These are phyloP conservation scores for Axilococcus clingmanii DNA, from an alignment of 139 green algal genomes.

Conservation along the genomic window DNA sequence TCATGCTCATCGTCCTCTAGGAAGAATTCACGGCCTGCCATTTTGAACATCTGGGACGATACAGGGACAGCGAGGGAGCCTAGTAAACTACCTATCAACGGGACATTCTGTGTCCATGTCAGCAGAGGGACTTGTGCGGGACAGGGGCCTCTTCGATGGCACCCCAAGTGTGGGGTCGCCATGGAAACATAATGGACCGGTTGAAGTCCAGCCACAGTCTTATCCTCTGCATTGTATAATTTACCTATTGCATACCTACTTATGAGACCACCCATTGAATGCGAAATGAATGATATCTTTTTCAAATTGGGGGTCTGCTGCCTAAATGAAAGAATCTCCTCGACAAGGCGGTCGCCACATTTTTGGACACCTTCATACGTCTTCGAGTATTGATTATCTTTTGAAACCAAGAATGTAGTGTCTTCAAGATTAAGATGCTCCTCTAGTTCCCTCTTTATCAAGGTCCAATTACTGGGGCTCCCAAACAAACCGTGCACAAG, in stretches of 20 bases:
- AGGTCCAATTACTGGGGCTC: too few species aligned
- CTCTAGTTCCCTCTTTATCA: too few species aligned
- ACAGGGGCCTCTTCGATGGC: constrained; percentile 17
- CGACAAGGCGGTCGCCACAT: constrained; percentile 60
- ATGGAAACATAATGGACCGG: constrained; percentile 68
- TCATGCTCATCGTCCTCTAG: constrained; percentile 19
- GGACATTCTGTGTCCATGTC: constrained; percentile 1
- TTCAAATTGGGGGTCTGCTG: constrained; percentile 33
- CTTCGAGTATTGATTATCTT: constrained; percentile 25
- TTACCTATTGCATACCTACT: constrained; percentile 25
- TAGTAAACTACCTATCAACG: background rate
- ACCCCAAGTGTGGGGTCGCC: constrained; percentile 74
- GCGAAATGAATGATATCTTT: constrained; percentile 55
- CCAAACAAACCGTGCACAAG: too few species aligned
- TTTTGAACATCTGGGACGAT: background rate
- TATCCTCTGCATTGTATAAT: constrained; percentile 38
- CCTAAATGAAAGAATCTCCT: constrained; percentile 50
- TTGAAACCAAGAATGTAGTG: too few species aligned
- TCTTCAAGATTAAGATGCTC: too few species aligned
- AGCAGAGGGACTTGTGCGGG: constrained; percentile 45
- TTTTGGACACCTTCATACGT: constrained; percentile 72
- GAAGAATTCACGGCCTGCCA: constrained; percentile 39
- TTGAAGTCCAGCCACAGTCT: constrained; percentile 41
- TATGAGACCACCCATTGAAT: constrained; percentile 69
- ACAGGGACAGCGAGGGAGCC: background rate